Percentiles rank a stretch among this genome's conserved stretches.
Conservation (phyloP, 371 early-diverging fungal species). For the Circinella minor region DNA sequence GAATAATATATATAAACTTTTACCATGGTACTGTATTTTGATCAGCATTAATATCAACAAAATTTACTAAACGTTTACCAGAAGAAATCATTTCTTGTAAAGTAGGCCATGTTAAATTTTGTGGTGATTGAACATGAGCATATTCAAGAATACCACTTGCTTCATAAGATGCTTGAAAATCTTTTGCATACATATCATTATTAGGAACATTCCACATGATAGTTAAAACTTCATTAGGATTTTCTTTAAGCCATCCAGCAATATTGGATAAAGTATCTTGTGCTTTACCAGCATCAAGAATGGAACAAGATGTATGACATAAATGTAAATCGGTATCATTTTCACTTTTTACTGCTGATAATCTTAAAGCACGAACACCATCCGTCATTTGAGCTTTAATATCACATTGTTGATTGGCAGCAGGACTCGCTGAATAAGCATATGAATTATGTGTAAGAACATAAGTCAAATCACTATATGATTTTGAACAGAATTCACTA, state of each 20-base stretch:
- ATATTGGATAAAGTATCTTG: constrained; percentile 52
- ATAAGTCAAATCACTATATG: constrained; percentile 62
- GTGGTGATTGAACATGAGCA: constrained; percentile 47
- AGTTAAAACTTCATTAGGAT: constrained; percentile 73
- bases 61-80: constrained; percentile 72
- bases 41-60: constrained; percentile 62
- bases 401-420: constrained; percentile 70
- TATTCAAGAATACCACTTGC: constrained; percentile 64
- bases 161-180: constrained; percentile 58
- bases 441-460: constrained; percentile 80
- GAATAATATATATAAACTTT: constrained; percentile 6
- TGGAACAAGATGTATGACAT: constrained; percentile 68
- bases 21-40: constrained; percentile 65
- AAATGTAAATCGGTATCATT: constrained; percentile 56
- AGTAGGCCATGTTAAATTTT: constrained; percentile 69
- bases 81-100: constrained; percentile 63
- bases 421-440: constrained; percentile 57
- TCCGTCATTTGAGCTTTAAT: constrained; percentile 68
- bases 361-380: constrained; percentile 74
- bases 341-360: constrained; percentile 59
- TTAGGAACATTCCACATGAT: constrained; percentile 74
- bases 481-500: constrained; percentile 62
- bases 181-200: constrained; percentile 44
- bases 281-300: constrained; percentile 66
- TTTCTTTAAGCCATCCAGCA: constrained; percentile 59